Base-by-base conservation (phyloP, 805 yeast species). In the Candida patagonica region DNA sequence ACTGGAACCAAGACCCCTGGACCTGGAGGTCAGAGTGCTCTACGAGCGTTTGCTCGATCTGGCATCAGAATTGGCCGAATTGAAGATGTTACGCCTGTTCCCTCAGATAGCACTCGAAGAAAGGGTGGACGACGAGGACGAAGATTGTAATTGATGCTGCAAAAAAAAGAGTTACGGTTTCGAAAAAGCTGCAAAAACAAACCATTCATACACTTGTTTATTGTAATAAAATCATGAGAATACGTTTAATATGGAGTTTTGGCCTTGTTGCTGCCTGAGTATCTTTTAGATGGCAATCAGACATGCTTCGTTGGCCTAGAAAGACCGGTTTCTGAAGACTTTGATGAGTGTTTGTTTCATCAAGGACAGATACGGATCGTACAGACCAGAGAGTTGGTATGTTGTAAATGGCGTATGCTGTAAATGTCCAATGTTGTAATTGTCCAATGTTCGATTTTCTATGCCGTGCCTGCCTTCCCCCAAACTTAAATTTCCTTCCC, bases 41-140 rank as follows among this genome's bases (percentile, higher is more conserved):
- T 89, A 70, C 83, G 98, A 82, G 96, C 97, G 67, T 74, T 89
- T 65, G 97, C 99, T 65, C 88, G 99, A 81, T 87, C 97, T 57
- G 99, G 99, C 70, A 78, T 92, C 73, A 88, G 95, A 81, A 92
- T 92, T 59, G 99, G 99, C 64, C 87, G 99, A 76, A 92, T 92
- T 62, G 99, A 94, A 79, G 99, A 92, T 72, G 98, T 92, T 59
- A 92, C 99, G 60, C 98, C 98, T 72, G 88, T 92, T 63, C 99
- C 99, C 72, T 92, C 98, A 60, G 99, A 92, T 74, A 88, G 97
- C 64, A 94, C 98, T 72, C 92, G 99, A 83, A 85, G 89, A 86
- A 94, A 92, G 94, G 98, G 98, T 86, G 99, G 99, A 85, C 92
- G 98, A 80, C 88, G 99, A 81, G 99, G 99, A 89, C 89, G 98